A percentile compares a stretch with the other conserved stretches of the same genome.
Evolutionary conservation across 2,329 filamentous ascomycete genomes (phyloP).

Genomic region (Pseudogymnoascus sp.): DNA sequence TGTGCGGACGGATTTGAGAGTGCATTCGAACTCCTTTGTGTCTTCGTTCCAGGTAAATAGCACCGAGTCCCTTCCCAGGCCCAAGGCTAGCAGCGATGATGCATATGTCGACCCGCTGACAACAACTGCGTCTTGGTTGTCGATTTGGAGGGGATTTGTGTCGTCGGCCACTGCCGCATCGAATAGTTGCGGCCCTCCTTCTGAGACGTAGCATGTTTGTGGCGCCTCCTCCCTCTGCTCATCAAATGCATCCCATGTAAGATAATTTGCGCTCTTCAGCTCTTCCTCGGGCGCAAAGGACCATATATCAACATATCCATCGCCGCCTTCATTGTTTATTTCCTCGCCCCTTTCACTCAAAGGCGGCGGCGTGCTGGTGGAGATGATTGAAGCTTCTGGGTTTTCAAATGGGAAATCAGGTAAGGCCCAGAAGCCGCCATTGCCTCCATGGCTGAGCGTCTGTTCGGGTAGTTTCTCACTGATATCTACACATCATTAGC

Average conservation of each 20-base stretch:
- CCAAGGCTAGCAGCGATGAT: slow-evolving; percentile 54
- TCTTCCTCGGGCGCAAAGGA: slow-evolving; percentile 30
- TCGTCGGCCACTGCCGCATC: slow-evolving; percentile 48
- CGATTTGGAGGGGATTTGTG: slow-evolving; percentile 33
- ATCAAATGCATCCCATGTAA: slow-evolving; percentile 63
- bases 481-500: slow-evolving; percentile 19
- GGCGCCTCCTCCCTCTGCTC: slow-evolving; percentile 31
- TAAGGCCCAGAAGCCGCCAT: slow-evolving; percentile 24
- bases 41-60: slow-evolving; percentile 56
- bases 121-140: slow-evolving; percentile 33
- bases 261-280: slow-evolving; percentile 34
- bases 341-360: slow-evolving; percentile 11
- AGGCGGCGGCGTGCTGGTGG: not conserved
- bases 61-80: slow-evolving; percentile 62
- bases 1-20: slow-evolving; percentile 39
- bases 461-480: slow-evolving; percentile 19
- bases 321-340: slow-evolving; percentile 19
- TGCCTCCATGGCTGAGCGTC: not conserved
- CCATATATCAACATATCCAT: slow-evolving; percentile 37
- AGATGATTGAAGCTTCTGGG: slow-evolving; percentile 6
- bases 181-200: slow-evolving; percentile 56
- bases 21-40: slow-evolving; percentile 43
- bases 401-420: slow-evolving; percentile 20
- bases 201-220: slow-evolving; percentile 51
- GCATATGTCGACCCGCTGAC: slow-evolving; percentile 43